Evolutionary conservation across 2,329 filamentous ascomycete genomes (phyloP).

Genomic region (Phaeosphaeriaceae sp.): DNA sequence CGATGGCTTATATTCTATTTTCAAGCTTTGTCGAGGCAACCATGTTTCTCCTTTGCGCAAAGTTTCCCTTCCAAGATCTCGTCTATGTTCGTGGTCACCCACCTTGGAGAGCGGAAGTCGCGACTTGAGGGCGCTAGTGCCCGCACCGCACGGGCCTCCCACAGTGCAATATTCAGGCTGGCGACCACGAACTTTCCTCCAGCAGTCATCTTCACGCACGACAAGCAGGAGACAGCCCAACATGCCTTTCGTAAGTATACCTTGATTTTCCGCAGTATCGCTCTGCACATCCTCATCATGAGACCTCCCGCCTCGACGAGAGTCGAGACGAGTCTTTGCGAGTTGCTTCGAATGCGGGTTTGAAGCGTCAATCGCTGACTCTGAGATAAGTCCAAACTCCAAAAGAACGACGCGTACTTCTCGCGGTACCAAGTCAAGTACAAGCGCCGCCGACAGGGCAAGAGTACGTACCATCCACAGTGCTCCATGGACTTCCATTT

Average conservation of each 20-base stretch:
- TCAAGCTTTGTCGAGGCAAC: not conserved
- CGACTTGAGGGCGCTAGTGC: slow-evolving; percentile 20
- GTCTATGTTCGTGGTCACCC: slow-evolving; percentile 28
- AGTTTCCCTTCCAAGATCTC: not conserved
- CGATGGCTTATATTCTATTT: no score
- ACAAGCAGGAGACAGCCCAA: slow-evolving; percentile 37
- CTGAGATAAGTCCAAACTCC: slow-evolving; percentile 86
- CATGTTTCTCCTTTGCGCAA: not conserved
- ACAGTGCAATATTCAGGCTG: slow-evolving; percentile 5
- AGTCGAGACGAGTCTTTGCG: slow-evolving; percentile 60
- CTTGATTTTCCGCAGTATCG: slow-evolving; percentile 23
- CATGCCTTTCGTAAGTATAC: slow-evolving; percentile 58
- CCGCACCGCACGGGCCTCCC: slow-evolving; percentile 10
- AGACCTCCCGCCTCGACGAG: slow-evolving; percentile 37
- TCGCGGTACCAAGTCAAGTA: slow-evolving; percentile 99
- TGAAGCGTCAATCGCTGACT: slow-evolving; percentile 99
- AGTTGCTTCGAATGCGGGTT: slow-evolving; percentile 88
- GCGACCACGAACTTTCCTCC: slow-evolving; percentile 30
- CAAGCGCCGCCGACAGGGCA: slow-evolving; percentile 92
- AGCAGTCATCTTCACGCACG: slow-evolving; percentile 34
- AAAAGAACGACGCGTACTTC: slow-evolving; percentile 99
- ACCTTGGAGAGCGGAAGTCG: slow-evolving; percentile 16
- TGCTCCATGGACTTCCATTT: not conserved
- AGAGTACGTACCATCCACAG: slow-evolving; percentile 76
- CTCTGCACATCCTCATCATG: slow-evolving; percentile 19